phyloP scores from a whole-genome alignment of 148 eudicot genomes.

The Suaeda aralocaspica region DNA sequence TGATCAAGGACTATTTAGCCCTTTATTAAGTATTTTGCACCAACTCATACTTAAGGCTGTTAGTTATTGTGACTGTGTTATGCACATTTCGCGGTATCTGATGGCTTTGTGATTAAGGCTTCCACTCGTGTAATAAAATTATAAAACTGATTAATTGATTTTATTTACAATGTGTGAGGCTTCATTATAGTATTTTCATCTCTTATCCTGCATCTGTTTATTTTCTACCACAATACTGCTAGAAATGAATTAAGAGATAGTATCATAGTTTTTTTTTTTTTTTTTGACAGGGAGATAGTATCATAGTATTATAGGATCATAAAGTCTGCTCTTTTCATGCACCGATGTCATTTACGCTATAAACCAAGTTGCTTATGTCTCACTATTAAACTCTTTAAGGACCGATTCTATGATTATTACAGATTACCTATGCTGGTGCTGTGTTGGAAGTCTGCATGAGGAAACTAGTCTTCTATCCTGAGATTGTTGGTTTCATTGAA shows the following conservation, averaged over 20 bases:
- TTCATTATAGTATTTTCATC: background rate
- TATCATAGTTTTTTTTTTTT: background rate
- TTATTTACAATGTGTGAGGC: background rate
- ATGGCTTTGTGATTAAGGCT: no score
- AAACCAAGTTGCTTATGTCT: background rate
- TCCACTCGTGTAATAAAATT: no score
- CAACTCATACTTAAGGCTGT: background rate
- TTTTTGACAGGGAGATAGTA: no score
- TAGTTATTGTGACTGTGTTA: background rate
- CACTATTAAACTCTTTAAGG: conserved; percentile 8
- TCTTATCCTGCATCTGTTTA: background rate
- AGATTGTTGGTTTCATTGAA: conserved; percentile 80
- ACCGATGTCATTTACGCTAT: background rate
- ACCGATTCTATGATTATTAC: conserved; percentile 18
- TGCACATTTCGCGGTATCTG: no score
- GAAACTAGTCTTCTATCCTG: conserved; percentile 88
- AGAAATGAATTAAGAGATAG: background rate
- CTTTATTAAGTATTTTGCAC: background rate
- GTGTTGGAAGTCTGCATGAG: conserved; percentile 92
- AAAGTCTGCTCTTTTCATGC: background rate
- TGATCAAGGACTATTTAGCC: background rate
- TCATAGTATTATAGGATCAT: no score
- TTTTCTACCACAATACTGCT: background rate
- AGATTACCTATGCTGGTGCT: conserved; percentile 73
- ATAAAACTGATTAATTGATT: background rate